These are phyloP conservation scores for Auriscalpium orientale DNA, from an alignment of 768 basidiomycete species.

Conservation along the genomic window DNA sequence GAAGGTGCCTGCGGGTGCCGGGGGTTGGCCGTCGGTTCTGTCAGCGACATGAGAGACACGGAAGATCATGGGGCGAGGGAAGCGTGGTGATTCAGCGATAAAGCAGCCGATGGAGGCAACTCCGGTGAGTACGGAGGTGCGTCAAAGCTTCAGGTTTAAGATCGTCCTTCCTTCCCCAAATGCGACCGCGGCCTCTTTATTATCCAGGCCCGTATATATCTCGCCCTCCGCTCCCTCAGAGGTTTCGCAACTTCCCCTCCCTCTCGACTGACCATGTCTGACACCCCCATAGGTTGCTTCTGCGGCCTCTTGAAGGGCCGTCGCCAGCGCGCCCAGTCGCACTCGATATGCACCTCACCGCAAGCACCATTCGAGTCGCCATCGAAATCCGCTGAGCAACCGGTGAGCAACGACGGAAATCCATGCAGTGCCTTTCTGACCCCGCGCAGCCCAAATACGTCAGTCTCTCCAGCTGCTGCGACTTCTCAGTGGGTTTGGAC, in stretches of 20 bases:
- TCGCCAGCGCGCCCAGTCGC: constrained; percentile 4
- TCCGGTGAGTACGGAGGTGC: constrained; percentile 14
- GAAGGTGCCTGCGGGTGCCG: constrained; percentile 1
- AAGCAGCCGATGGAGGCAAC: constrained; percentile 5
- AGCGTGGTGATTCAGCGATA: neutral
- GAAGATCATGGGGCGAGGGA: too few species aligned
- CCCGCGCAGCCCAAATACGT: constrained; percentile 10
- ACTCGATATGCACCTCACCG: neutral
- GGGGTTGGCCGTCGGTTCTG: constrained; percentile 2
- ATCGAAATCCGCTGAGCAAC: too few species aligned
- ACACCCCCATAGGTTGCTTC: neutral
- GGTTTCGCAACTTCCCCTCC: neutral
- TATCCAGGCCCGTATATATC: constrained; percentile 3
- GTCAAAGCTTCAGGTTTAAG: constrained; percentile 4
- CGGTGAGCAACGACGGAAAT: neutral
- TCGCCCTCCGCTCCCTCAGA: neutral
- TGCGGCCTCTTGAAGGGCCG: neutral
- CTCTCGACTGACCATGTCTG: neutral
- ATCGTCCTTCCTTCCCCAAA: neutral
- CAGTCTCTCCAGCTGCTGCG: constrained; percentile 11
- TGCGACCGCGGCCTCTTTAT: constrained; percentile 2
- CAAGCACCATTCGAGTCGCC: too few species aligned
- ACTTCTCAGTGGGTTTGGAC: constrained; percentile 7
- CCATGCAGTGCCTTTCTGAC: neutral
- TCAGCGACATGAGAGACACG: too few species aligned